These are phyloP conservation scores for Solanum aculeatissimum DNA, from an alignment of 305 asterid species.

Conservation along the genomic window DNA sequence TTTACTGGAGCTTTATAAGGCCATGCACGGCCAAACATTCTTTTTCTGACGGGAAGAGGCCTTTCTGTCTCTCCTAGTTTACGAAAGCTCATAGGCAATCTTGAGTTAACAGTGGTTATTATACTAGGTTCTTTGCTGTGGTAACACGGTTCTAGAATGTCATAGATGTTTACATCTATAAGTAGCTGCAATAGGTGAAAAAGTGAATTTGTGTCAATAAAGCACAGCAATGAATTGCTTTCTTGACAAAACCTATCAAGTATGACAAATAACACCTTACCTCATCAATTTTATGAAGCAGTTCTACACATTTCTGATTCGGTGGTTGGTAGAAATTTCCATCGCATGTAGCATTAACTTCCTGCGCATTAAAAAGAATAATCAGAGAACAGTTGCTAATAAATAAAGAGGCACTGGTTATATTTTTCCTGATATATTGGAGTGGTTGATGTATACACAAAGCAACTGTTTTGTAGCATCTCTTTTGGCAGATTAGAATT, in stretches of 20 bases:
- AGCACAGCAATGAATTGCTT: neutral
- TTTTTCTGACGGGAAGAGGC: slow-evolving; percentile 63
- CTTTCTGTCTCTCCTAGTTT: slow-evolving; percentile 82
- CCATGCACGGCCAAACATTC: slow-evolving; percentile 99
- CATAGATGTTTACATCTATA: slow-evolving; percentile 48
- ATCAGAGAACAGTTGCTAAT: slow-evolving; percentile 1
- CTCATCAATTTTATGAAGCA: slow-evolving; percentile 37
- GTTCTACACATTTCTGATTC: slow-evolving; percentile 32
- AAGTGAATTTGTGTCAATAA: neutral
- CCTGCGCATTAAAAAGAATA: slow-evolving; percentile 33
- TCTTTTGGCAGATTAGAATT: neutral
- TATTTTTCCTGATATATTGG: neutral
- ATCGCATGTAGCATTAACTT: slow-evolving; percentile 36
- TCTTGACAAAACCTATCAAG: neutral
- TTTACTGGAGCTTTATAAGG: slow-evolving; percentile 85
- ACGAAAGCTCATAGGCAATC: slow-evolving; percentile 73
- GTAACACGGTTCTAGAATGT: slow-evolving; percentile 95
- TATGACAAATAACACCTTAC: slow-evolving; percentile 23
- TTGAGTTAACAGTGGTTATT: slow-evolving; percentile 17
- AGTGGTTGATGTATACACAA: neutral
- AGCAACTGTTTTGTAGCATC: neutral
- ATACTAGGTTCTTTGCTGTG: slow-evolving; percentile 29
- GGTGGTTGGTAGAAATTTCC: slow-evolving; percentile 53
- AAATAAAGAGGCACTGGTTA: neutral
- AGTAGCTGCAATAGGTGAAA: slow-evolving; percentile 35